Evolutionary conservation across 345 rosid species (phyloP), one percentile per base, ranked within the genome.

Genomic region (Pistacia integerrima): DNA sequence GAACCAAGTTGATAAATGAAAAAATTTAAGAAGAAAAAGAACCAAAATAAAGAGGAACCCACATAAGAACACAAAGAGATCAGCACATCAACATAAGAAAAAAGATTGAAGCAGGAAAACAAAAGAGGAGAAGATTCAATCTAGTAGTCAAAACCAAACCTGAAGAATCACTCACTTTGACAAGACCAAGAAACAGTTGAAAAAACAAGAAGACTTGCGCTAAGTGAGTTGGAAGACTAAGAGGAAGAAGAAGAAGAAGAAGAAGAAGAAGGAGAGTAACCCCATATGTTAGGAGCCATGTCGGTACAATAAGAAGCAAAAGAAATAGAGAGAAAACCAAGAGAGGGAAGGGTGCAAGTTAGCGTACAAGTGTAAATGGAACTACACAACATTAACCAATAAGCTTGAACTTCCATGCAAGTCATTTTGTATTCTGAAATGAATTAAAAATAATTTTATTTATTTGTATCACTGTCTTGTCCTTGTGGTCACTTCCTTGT

Each of bases 241-340:
- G 74, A 67, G 63, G 74, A 81, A 73, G 80, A 77, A 85, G 75
- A 78, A 48, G 74, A 65, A 60, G 74, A 81, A 72, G 79, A 76
- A 86, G 73, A 77, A 48, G 75, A 64, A 83, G 86, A 77, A 77
- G 70, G 81, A 66, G 78, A 80, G 81, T 82, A 88, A 86, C 82
- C 93, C 93, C 89, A 85, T 78, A 71, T 60, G 79, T 74, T 84
- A 75, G 96, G 91, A 90, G 88, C 91, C 90, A 86, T 90, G 89
- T 90, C 86, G 84, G 93, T 81, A 82, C 74, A 88, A 83, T 59
- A 79, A 77, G 78, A 85, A 89, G 88, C 91, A 85, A 84, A 79
- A 74, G 59, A 74, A 55, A 70, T 60, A 64, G 60, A 73, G 76
- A 59, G 78, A 59, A 58, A 72, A 74, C 49, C 63, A 38, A 33